These are phyloP conservation scores for Testicularia cyperi DNA, from an alignment of 1,284 basidiomycete genomes.

Conservation along the genomic window DNA sequence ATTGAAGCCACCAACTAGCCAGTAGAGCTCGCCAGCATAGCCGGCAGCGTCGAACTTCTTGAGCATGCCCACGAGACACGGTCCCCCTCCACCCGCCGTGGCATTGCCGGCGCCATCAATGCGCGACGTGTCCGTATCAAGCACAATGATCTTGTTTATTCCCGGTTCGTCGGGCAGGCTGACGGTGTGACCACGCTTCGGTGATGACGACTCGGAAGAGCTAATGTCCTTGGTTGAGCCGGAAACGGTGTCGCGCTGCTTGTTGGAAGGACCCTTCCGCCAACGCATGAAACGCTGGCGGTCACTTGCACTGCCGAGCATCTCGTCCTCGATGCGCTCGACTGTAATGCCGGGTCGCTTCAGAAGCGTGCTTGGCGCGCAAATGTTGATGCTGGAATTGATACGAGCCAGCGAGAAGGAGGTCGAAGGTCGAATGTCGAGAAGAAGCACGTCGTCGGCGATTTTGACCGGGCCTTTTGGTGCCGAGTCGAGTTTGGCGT, in stretches of 20 bases:
- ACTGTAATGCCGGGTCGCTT: conserved; percentile 54
- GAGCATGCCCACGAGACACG: conserved; percentile 55
- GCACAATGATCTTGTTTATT: conserved; percentile 50
- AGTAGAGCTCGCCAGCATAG: conserved; percentile 51
- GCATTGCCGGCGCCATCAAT: conserved; percentile 47
- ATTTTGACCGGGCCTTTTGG: not conserved
- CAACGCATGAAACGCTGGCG: conserved; percentile 42
- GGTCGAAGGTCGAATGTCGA: conserved; percentile 81
- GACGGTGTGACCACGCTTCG: conserved; percentile 21
- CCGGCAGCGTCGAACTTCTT: conserved; percentile 56
- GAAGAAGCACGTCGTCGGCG: conserved; percentile 61
- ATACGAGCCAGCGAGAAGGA: conserved; percentile 46
- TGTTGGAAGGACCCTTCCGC: conserved; percentile 30
- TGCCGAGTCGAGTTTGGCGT: too few species aligned
- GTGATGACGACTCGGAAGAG: conserved; percentile 3
- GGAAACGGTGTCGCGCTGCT: not conserved
- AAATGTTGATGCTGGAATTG: conserved; percentile 74
- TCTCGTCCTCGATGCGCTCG: conserved; percentile 52
- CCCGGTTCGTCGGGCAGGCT: conserved; percentile 20
- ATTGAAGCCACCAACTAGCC: conserved; percentile 58
- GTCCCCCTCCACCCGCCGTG: conserved; percentile 50
- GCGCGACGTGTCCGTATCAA: conserved; percentile 49
- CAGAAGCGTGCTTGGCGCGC: conserved; percentile 89
- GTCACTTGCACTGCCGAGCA: conserved; percentile 43
- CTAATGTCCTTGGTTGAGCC: conserved; percentile 4